A percentile compares a stretch with the other conserved stretches of the same genome.
Conservation (phyloP, 495 filamentous ascomycete species). For the Friedmanniomyces simplex region DNA sequence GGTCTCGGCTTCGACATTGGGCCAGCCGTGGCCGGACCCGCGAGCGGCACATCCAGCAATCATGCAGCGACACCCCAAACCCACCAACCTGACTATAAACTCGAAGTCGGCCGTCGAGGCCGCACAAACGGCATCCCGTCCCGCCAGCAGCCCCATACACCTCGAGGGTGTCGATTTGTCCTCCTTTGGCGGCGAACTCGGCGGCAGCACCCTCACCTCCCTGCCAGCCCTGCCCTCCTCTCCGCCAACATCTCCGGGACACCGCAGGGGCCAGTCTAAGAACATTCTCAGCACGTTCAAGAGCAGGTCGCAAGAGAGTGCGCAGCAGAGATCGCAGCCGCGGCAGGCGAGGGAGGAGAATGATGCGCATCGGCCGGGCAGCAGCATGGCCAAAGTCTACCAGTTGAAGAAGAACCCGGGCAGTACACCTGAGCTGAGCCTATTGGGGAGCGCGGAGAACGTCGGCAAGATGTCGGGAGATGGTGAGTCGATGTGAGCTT, state of each 20-base stretch:
- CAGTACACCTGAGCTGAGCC: conserved; percentile 30
- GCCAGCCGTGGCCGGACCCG: neutral
- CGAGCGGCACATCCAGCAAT: neutral
- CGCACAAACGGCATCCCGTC: neutral
- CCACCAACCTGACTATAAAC: conserved; percentile 18
- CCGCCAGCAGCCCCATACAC: conserved; percentile 14
- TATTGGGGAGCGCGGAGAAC: conserved; percentile 19
- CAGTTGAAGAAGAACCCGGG: conserved; percentile 25
- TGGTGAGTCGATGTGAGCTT: conserved; percentile 15
- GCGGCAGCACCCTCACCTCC: neutral
- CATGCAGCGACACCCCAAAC: conserved; percentile 14
- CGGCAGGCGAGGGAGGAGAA: conserved; percentile 15
- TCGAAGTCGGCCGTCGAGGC: conserved; percentile 1
- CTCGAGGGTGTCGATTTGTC: conserved; percentile 18
- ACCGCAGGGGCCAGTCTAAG: conserved; percentile 9
- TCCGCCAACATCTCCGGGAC: conserved; percentile 11
- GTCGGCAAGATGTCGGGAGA: conserved; percentile 4
- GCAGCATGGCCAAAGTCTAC: conserved; percentile 24
- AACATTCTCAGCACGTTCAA: conserved; percentile 1
- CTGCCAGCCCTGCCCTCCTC: conserved; percentile 13
- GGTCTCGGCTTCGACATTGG: neutral
- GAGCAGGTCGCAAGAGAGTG: neutral
- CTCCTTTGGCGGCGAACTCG: conserved; percentile 18
- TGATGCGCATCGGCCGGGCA: conserved; percentile 4
- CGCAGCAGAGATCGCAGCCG: neutral